Evolutionary conservation across 2,329 filamentous ascomycete species (phyloP).

Genomic region (Nannizzia gypsea): DNA sequence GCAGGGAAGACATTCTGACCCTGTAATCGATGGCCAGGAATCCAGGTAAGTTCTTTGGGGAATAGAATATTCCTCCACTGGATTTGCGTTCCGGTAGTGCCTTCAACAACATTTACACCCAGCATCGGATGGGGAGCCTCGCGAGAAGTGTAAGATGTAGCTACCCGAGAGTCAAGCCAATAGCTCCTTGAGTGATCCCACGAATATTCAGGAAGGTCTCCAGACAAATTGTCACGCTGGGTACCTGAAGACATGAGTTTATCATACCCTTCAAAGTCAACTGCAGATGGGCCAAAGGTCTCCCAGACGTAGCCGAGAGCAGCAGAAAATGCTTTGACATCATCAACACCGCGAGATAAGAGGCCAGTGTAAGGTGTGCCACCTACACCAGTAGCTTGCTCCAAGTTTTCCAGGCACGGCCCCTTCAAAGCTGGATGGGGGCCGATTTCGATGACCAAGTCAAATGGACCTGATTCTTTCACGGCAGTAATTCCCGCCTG

Average conservation of each 20-base stretch:
- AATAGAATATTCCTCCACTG: slow-evolving; percentile 21
- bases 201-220: slow-evolving; percentile 14
- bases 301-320: slow-evolving; percentile 10
- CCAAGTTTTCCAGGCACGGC: slow-evolving; percentile 20
- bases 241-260: not conserved
- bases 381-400: slow-evolving; percentile 13
- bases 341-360: slow-evolving; percentile 15
- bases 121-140: slow-evolving; percentile 14
- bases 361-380: slow-evolving; percentile 15
- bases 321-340: slow-evolving; percentile 11
- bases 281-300: not conserved
- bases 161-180: slow-evolving; percentile 16
- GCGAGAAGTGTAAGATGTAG: slow-evolving; percentile 8
- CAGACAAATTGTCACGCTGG: not conserved
- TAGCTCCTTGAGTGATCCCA: slow-evolving; percentile 13
- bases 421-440: slow-evolving; percentile 26
- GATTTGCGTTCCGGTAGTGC: slow-evolving; percentile 14
- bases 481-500: slow-evolving; percentile 16
- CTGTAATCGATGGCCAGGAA: slow-evolving; percentile 23
- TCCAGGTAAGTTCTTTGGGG: slow-evolving; percentile 21
- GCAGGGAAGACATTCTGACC: slow-evolving; percentile 23
- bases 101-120: slow-evolving; percentile 11
- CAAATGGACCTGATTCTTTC: slow-evolving; percentile 4
- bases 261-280: slow-evolving; percentile 7
- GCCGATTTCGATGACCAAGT: slow-evolving; percentile 25